Evolutionary conservation across 1,139 yeast genomes (phyloP), one percentile per base, ranked within the genome.

Genomic region (Hyphopichia buzzinii): DNA sequence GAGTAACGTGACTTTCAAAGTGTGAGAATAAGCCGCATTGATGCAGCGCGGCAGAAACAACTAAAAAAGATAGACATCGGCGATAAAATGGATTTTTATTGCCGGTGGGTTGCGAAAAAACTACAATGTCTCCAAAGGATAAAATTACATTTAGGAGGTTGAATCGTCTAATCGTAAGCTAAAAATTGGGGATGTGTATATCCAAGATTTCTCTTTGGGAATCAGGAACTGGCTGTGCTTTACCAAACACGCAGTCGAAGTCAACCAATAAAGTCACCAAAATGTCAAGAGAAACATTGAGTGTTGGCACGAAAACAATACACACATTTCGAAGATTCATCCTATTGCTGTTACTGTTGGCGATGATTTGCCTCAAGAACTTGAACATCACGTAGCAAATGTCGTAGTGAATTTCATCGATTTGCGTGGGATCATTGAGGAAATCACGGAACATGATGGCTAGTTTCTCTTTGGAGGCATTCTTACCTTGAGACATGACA

Each of bases 221-320:
- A 44, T 69, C 71, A 10, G 62, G 57, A 8, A 63, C 49, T 36
- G 82, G 79, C 2, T 56, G 58, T 1, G 71, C 75, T 23, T 69
- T 68, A 39, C 78, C 81, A 51, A 85, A 86, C 7, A 86, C 73
- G 46, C 79, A 75, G 19, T 65, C 72, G 53, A 77, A 84, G 53
- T 86, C 88, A 33, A 74, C 74, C 48, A 87, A 69, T 39, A 84
- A 74, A 13, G 79, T 71, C 33, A 74, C 73, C 42, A 87, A 67
- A 4, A 85, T 74, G 36, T 79, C 82, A 14, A 81, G 68, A 0
- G 95, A 80, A 29, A 87, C 69, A 46, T 83, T 83, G 44, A 87
- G 67, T 1, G 96, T 86, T 3, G 95, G 95, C 4, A 90, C 86
- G 58, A 87, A 85, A 14, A 88, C 95, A 54, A 87, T 87, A 50